These are phyloP conservation scores for Solanum sitiens DNA, from an alignment of 257 asterid species.

Conservation along the genomic window DNA sequence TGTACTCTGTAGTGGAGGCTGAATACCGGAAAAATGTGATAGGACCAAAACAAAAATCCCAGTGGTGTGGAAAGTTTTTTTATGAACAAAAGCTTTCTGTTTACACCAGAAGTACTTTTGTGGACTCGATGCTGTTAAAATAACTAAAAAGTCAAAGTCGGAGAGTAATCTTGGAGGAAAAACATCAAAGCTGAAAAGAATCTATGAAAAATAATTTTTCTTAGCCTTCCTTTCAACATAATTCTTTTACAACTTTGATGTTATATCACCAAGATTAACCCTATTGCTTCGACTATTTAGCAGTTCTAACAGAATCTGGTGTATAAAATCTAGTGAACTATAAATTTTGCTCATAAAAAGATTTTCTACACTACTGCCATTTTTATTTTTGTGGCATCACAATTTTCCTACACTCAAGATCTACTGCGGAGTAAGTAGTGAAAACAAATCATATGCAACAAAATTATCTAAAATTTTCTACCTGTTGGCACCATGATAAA, in stretches of 20 bases:
- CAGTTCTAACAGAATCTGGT: too few relatives aligned
- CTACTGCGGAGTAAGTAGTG: too few relatives aligned
- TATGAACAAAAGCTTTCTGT: slow-evolving; percentile 32
- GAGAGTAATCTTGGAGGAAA: slow-evolving; percentile 24
- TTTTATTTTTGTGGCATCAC: too few relatives aligned
- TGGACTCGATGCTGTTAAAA: slow-evolving; percentile 62
- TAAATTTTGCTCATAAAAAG: background rate
- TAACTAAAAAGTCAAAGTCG: slow-evolving; percentile 74
- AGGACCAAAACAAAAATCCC: too few relatives aligned
- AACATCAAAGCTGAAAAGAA: slow-evolving; percentile 9
- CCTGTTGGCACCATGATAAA: too few relatives aligned
- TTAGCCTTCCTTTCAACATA: background rate
- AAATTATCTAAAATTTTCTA: too few relatives aligned
- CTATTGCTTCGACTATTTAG: background rate
- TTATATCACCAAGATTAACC: too few relatives aligned
- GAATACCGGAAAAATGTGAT: slow-evolving; percentile 45
- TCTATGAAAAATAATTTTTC: too few relatives aligned
- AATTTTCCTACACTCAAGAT: too few relatives aligned
- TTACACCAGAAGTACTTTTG: slow-evolving; percentile 59
- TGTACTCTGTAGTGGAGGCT: slow-evolving; percentile 64
- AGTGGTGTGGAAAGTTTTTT: slow-evolving; percentile 41
- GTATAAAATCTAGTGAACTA: background rate
- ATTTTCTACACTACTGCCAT: too few relatives aligned
- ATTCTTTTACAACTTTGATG: too few relatives aligned
- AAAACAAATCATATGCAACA: too few relatives aligned